These are phyloP conservation scores for Exophiala xenobiotica DNA, from an alignment of 2,329 filamentous ascomycete genomes.

Conservation along the genomic window DNA sequence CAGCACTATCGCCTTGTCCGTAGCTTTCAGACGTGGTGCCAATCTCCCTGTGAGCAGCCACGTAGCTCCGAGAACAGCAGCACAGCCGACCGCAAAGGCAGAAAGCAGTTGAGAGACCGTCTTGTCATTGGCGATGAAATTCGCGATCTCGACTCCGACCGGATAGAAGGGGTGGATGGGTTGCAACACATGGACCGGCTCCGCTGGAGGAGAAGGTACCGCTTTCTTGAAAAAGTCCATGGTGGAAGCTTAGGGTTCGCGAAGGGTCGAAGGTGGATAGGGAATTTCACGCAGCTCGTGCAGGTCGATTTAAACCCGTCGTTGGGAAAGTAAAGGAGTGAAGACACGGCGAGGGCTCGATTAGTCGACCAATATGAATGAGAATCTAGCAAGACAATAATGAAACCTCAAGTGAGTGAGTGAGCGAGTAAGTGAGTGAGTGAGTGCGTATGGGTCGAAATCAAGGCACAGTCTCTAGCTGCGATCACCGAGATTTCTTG, in stretches of 20 bases:
- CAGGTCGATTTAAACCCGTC: not conserved
- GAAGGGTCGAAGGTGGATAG: no score
- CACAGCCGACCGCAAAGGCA: constrained; percentile 59
- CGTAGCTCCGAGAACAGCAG: constrained; percentile 58
- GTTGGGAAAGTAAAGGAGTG: no score
- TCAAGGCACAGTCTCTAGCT: not conserved
- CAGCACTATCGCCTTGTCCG: constrained; percentile 61
- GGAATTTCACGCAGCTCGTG: not conserved
- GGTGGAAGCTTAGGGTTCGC: not conserved
- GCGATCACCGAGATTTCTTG: not conserved
- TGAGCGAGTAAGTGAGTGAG: no score
- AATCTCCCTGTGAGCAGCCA: constrained; percentile 53
- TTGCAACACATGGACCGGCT: constrained; percentile 3
- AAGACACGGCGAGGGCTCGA: no score
- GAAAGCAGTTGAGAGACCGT: constrained; percentile 59
- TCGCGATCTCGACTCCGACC: constrained; percentile 58
- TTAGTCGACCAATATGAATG: no score
- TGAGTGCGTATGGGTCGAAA: no score
- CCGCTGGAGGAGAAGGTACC: constrained; percentile 3
- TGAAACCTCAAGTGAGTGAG: no score
- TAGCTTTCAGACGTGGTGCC: constrained; percentile 52
- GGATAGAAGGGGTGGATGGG: constrained; percentile 71
- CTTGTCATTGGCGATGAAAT: constrained; percentile 66
- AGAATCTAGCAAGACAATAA: no score
- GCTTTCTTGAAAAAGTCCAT: constrained; percentile 18